phyloP scores from a whole-genome alignment of 495 filamentous ascomycete genomes.

The Jackrogersella minutella region DNA sequence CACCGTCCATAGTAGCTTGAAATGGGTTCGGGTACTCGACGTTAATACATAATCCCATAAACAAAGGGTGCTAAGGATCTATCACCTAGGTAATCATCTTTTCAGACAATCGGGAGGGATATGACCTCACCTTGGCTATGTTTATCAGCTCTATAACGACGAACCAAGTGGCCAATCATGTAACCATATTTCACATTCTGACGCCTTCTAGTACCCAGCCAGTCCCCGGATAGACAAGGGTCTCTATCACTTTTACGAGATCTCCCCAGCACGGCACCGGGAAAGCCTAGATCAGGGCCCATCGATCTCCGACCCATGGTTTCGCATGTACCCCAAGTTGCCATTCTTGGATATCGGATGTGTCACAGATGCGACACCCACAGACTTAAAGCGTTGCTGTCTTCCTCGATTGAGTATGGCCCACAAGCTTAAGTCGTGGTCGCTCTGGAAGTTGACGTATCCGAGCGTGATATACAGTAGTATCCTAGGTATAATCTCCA shows the following conservation, averaged over 20 bases:
- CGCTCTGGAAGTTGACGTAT: conserved; percentile 26
- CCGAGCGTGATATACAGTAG: conserved; percentile 16
- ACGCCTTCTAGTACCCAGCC: neutral
- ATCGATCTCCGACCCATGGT: conserved; percentile 9
- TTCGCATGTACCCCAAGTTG: conserved; percentile 30
- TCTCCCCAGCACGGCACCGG: conserved; percentile 19
- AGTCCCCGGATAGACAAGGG: conserved; percentile 27
- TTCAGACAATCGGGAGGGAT: conserved; percentile 10
- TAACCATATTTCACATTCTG: neutral
- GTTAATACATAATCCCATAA: conserved; percentile 7
- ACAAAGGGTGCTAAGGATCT: conserved; percentile 1
- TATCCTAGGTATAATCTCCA: neutral
- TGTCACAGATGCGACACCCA: conserved; percentile 40
- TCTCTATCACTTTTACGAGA: conserved; percentile 25
- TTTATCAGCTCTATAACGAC: neutral
- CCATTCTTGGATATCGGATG: conserved; percentile 34
- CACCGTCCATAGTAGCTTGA: conserved; percentile 8
- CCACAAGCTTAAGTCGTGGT: conserved; percentile 2
- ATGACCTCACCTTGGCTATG: neutral
- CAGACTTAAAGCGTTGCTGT: conserved; percentile 22
- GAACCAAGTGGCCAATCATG: conserved; percentile 17
- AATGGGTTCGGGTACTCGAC: conserved; percentile 39
- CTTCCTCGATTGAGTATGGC: conserved; percentile 4
- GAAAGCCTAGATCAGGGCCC: conserved; percentile 14
- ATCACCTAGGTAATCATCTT: neutral